phyloP scores from a whole-genome alignment of 2,329 filamentous ascomycete genomes.

The Diplodia intermedia region DNA sequence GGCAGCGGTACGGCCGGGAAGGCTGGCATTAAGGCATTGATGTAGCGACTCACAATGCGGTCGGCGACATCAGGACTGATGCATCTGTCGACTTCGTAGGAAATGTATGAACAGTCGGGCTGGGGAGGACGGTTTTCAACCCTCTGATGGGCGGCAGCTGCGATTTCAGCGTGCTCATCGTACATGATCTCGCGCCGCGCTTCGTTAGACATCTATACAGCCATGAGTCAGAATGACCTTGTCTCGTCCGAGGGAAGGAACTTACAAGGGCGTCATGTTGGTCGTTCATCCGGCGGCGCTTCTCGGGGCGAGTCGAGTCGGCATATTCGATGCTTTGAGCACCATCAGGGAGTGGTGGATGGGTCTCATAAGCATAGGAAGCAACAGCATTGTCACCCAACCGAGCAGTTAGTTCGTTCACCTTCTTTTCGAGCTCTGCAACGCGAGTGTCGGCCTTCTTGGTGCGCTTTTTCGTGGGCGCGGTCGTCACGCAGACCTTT shows the following conservation, averaged over 20 bases:
- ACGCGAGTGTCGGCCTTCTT: conserved; percentile 92
- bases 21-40: conserved; percentile 60
- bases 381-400: conserved; percentile 59
- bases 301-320: conserved; percentile 27
- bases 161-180: conserved; percentile 25
- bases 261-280: conserved; percentile 15
- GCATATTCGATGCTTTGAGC: conserved; percentile 1
- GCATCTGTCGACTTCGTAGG: conserved; percentile 52
- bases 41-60: conserved; percentile 65
- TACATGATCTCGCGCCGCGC: conserved; percentile 38
- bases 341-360: conserved; percentile 3
- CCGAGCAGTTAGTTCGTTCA: conserved; percentile 84
- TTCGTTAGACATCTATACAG: conserved; percentile 34
- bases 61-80: conserved; percentile 60
- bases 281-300: conserved; percentile 26
- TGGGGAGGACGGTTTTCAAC: conserved; percentile 34
- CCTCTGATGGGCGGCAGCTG: conserved; percentile 27
- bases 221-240: neutral
- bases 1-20: conserved; percentile 67
- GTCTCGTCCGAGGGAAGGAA: neutral
- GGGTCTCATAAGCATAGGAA: neutral
- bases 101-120: conserved; percentile 49
- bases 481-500: conserved; percentile 58
- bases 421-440: conserved; percentile 89
- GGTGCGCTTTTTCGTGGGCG: conserved; percentile 77